Percentiles rank a stretch among this genome's conserved stretches.
phyloP scores from a whole-genome alignment of 176 grass and related monocot species.

The Oryza australiensis region DNA sequence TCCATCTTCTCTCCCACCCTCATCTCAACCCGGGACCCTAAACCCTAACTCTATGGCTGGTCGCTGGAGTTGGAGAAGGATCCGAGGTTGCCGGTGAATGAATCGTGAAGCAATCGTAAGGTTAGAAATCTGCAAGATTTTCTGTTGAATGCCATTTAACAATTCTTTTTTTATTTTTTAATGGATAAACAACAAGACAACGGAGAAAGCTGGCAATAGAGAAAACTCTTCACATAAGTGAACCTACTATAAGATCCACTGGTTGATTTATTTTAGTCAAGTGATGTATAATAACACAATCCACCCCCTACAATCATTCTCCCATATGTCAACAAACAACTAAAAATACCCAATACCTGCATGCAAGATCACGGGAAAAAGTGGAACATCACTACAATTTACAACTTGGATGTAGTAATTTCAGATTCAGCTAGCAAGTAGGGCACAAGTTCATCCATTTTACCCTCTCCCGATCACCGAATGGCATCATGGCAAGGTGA shows the following conservation, averaged over 20 bases:
- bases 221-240: neutral
- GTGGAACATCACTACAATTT: neutral
- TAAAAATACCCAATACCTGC: neutral
- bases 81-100: fast-evolving
- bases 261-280: neutral
- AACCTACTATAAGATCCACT: neutral
- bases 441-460: neutral
- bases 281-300: neutral
- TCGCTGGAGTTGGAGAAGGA: too few relatives aligned
- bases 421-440: neutral
- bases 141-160: too few relatives aligned
- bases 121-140: too few relatives aligned
- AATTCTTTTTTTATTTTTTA: too few relatives aligned
- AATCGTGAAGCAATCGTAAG: too few relatives aligned
- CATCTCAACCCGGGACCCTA: too few relatives aligned
- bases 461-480: slow-evolving; percentile 6
- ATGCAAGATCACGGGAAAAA: slow-evolving; percentile 12
- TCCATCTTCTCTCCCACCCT: too few relatives aligned
- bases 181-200: neutral
- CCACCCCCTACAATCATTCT: neutral
- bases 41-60: too few relatives aligned
- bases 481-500: slow-evolving; percentile 22
- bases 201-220: neutral
- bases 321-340: neutral
- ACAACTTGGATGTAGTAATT: slow-evolving; percentile 7